Base-by-base conservation (phyloP, 2,329 filamentous ascomycete species). In the Zopfia rhizophila region DNA sequence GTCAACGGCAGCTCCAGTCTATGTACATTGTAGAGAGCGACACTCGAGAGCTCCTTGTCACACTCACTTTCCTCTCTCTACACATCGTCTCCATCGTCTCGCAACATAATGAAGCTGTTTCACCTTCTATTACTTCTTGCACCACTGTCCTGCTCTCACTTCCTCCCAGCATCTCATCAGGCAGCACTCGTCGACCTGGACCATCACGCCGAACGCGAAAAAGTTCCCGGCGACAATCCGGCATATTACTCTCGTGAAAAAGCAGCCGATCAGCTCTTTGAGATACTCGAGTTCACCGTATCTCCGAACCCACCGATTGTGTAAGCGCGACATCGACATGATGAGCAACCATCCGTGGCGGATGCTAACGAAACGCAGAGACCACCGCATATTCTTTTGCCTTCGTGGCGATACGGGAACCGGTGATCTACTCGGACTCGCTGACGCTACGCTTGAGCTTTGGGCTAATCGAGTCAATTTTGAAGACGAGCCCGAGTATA, bases 191-290 rank as follows among this genome's bases (percentile, higher is more conserved):
- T 18, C 23, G 18, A 38, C 33, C 21, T 19, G 10, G n/a, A 40
- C 12, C 36, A 17, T 10, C 19, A 32, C 12, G 12, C 27, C 36
- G 19, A 40, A 33, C 43, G 43, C 43, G 43, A 39, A 21, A 46
- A 46, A 22, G 43, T 46, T 13, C 43, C 43, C 36, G 43, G 43
- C 43, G 28, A 46, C 19, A 46, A 46, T 30, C 36, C 43, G 35
- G 43, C 43, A 33, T 45, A 38, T 33, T 46, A 27, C 29, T 18
- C 43, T 33, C 43, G 43, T 27, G 43, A 46, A 29, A 39, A 46
- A 25, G 27, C 35, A 46, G 35, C 28, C 18, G 43, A 46, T 21
- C 43, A 46, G 25, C 43, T 46, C 36, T 40, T 46, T 22, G 43
- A 33, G 14, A 40, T 46, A 17, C 5, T 5, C 8, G 43, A 46